Base-by-base conservation (phyloP, 805 yeast species). In the Candida bentonensis region DNA sequence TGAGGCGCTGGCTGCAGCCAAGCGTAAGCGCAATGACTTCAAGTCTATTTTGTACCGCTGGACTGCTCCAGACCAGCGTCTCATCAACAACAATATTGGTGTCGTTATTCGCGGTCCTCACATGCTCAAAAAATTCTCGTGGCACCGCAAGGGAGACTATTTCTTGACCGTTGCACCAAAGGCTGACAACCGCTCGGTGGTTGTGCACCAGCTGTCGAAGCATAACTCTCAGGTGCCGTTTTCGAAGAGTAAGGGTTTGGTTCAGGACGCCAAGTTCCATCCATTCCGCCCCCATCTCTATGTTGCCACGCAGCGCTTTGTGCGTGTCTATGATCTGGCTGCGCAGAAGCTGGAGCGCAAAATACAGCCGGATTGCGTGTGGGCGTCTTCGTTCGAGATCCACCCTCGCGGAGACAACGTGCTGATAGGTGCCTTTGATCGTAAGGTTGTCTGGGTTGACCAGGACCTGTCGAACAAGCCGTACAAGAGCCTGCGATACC, bases 61-160 rank as follows among this genome's bases (percentile, higher is more conserved):
- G 96, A 69, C 76, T 50, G 80, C 84, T 50, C 95, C 97, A 39
- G 68, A 77, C 2, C 62, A 73, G 42, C 75, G 74, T 48, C 79
- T 78, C 53, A 67, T 71, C 27, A 61, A 60, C 27, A 67, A 73
- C 43, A 94, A 94, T 45, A 78, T 87, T 30, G 74, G 82, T 15
- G 79, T 84, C 2, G 76, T 83, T 17, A 73, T 92, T 42, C 74
- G 82, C 44, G 70, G 82, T 49, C 61, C 66, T 15, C 73, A 71
- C 55, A 73, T 83, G 0, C 76, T 89, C 49, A 87, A 85, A 64
- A 80, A 78, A 57, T 53, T 92, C 21, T 75, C 95, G 52, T 92
- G 98, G 98, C 98, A 92, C 63, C 74, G 96, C 62, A 82, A 83
- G 58, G 98, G 98, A 56, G 98, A 92, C 67, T 92, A 92, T 61